Evolutionary conservation across 495 filamentous ascomycete species (phyloP).

Genomic region (Penicillium verhagenii): DNA sequence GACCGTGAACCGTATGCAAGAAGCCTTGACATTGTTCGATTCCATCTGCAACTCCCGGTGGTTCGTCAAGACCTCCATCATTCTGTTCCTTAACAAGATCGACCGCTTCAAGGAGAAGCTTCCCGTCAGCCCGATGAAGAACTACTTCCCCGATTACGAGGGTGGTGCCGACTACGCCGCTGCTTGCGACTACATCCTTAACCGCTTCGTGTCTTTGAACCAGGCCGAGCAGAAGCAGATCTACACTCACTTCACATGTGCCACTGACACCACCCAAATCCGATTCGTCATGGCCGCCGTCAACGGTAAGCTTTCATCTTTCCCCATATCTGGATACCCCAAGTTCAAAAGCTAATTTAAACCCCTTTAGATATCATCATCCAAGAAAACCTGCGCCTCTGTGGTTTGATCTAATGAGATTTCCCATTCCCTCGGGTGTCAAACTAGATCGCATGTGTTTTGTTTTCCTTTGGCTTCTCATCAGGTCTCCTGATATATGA

Average conservation of each 20-base stretch:
- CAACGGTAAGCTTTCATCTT: constrained; percentile 68
- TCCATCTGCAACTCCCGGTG: constrained; percentile 99
- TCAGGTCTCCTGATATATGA: constrained; percentile 28
- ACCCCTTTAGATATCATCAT: constrained; percentile 92
- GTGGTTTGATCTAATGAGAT: constrained; percentile 86
- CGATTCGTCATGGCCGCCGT: constrained; percentile 99
- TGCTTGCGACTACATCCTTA: constrained; percentile 95
- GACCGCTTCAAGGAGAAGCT: constrained; percentile 99
- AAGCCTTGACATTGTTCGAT: constrained; percentile 96
- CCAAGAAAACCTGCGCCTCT: constrained; percentile 97
- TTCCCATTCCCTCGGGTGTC: constrained; percentile 30
- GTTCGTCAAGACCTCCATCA: constrained; percentile 99
- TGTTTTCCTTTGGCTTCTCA: constrained; percentile 24
- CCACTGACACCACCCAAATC: constrained; percentile 96
- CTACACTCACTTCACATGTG: constrained; percentile 99
- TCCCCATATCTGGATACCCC: background rate
- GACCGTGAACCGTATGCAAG: constrained; percentile 94
- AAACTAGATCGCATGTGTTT: constrained; percentile 40
- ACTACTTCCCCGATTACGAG: constrained; percentile 99
- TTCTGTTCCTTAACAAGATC: constrained; percentile 99
- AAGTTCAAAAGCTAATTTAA: background rate
- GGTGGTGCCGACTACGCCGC: constrained; percentile 88
- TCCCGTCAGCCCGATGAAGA: constrained; percentile 98
- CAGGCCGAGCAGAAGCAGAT: constrained; percentile 99
- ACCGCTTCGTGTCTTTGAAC: constrained; percentile 94